A percentile compares a stretch with the other conserved stretches of the same genome.
Evolutionary conservation across 2,329 filamentous ascomycete species (phyloP).

Genomic region (Talaromyces atroroseus): DNA sequence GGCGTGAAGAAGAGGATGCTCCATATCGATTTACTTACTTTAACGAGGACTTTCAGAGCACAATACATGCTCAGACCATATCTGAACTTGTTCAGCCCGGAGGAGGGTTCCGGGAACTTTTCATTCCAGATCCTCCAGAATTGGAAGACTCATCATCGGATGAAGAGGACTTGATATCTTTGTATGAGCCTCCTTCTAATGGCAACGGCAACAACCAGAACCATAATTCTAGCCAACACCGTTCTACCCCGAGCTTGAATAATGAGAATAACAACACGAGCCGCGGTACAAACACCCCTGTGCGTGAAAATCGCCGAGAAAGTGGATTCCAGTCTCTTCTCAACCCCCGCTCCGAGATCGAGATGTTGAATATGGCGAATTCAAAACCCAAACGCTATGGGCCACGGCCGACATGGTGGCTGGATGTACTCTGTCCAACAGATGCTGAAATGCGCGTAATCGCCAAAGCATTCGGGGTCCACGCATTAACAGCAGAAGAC

Average conservation of each 20-base stretch:
- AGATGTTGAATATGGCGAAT: conserved; percentile 20
- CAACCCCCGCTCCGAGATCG: conserved; percentile 8
- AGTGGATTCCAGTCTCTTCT: conserved; percentile 24
- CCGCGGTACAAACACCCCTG: conserved; percentile 4
- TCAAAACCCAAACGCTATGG: conserved; percentile 55
- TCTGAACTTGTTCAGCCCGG: conserved; percentile 86
- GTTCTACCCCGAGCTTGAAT: background rate
- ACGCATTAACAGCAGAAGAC: conserved; percentile 90
- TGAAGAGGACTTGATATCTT: conserved; percentile 43
- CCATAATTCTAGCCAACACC: conserved; percentile 21
- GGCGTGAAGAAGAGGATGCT: conserved; percentile 77
- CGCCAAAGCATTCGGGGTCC: conserved; percentile 88
- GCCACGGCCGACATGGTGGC: conserved; percentile 90
- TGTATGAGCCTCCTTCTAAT: conserved; percentile 8
- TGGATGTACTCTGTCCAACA: conserved; percentile 85
- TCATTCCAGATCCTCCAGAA: conserved; percentile 77
- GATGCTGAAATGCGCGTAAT: conserved; percentile 94
- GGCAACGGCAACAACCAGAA: conserved; percentile 14
- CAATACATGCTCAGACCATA: conserved; percentile 92
- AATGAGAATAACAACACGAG: background rate
- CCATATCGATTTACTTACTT: conserved; percentile 98
- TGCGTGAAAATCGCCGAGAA: conserved; percentile 6
- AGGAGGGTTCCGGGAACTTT: conserved; percentile 77
- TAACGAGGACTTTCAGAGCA: conserved; percentile 93
- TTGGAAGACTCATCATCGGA: conserved; percentile 65